These are phyloP conservation scores for Neurospora sp. DNA, from an alignment of 495 filamentous ascomycete genomes.

Conservation along the genomic window DNA sequence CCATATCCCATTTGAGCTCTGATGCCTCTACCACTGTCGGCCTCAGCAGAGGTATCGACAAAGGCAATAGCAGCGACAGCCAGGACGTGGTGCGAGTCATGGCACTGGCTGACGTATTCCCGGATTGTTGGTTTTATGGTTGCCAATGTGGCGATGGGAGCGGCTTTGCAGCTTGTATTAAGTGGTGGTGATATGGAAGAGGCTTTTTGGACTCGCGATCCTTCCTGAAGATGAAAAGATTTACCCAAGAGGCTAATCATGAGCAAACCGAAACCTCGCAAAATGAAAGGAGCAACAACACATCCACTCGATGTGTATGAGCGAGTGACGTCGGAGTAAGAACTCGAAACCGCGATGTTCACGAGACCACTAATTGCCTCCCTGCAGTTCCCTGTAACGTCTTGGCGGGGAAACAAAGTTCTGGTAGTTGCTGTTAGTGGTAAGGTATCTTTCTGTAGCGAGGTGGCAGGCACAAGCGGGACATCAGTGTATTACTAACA, in stretches of 20 bases:
- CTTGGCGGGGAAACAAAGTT: not conserved
- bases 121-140: not conserved
- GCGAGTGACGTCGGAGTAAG: not conserved
- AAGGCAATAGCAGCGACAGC: slow-evolving; percentile 7
- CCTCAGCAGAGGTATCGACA: slow-evolving; percentile 7
- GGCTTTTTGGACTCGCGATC: not conserved
- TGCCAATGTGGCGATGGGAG: not conserved
- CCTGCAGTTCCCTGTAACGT: not conserved
- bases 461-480: not conserved
- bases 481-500: not conserved
- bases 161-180: not conserved
- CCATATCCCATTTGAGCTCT: slow-evolving; percentile 3
- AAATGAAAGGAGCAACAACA: not conserved
- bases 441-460: not conserved
- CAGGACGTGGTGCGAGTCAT: not conserved
- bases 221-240: not conserved
- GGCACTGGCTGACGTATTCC: not conserved
- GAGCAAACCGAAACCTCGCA: not conserved
- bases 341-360: not conserved
- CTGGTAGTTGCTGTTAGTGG: not conserved
- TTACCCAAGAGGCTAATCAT: not conserved
- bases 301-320: not conserved
- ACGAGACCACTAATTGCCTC: not conserved
- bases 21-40: slow-evolving; percentile 2
- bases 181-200: not conserved